Evolutionary conservation across 306 rosid species (phyloP), one percentile per base, ranked within the genome.

Genomic region (Adenanthera pavonina): DNA sequence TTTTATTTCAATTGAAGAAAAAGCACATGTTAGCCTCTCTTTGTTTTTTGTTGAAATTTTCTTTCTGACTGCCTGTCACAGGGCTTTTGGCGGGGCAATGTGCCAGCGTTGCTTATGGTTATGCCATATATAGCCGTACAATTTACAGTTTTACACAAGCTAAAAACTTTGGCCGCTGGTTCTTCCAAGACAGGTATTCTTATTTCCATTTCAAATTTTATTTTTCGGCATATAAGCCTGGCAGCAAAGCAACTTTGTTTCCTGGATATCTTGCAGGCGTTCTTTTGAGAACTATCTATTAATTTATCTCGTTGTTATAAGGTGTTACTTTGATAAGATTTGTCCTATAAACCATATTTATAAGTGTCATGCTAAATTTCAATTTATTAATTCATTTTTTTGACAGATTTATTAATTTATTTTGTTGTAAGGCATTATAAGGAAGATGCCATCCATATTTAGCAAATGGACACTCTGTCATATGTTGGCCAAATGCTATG

Each of bases 1-100:
- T 36, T 14, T 76, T 69, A 75, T 80, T 33, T 12, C 16, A n/a
- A 49, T 14, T 5, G 33, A 41, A 7, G 3, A 53, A 51, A 49
- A 25, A 44, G 3, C 15, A 33, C 52, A 49, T 54, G 67, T 74
- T 17, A 52, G 59, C 2, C 1, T 49, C 34, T 48, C 6, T 65
- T 64, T 74, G 5, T 59, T 60, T 6, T 65, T 60, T 35, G 17
- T 12, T 53, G 69, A 48, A 30, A 78, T 74, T 74, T 73, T 54
- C 72, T 36, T 69, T 5, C 1, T 30, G 73, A 49, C 57, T 82
- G 6, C 54, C 46, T 38, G 17, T 78, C 83, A 59, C 86, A 95
- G 99, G 99, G 99, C 36, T 95, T 95, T 79, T 95, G 99, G 99
- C 91, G 99, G 64, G 99, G 99, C 30, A 95, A 95, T 81, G 98